phyloP scores from a whole-genome alignment of 2,329 filamentous ascomycete species.

The Septoria linicola region DNA sequence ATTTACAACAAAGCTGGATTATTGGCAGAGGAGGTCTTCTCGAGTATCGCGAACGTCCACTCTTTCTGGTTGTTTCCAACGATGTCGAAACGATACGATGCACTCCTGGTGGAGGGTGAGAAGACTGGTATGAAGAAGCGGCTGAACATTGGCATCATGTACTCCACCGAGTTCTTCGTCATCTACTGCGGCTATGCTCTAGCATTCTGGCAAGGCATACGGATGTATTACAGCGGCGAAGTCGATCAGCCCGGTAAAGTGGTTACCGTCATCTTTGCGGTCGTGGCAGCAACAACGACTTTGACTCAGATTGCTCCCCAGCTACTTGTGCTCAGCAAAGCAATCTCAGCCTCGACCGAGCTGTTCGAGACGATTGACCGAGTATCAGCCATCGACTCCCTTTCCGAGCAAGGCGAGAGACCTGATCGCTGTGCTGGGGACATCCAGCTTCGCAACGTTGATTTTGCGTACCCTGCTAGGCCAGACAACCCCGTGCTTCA shows the following conservation, averaged over 20 bases:
- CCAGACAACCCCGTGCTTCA: constrained; percentile 39
- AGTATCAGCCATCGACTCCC: constrained; percentile 40
- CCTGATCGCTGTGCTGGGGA: constrained; percentile 40
- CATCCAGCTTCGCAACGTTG: constrained; percentile 62
- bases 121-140: constrained; percentile 47
- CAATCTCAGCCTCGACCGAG: constrained; percentile 42
- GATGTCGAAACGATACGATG: constrained; percentile 45
- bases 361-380: constrained; percentile 45
- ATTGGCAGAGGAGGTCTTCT: constrained; percentile 51
- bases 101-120: constrained; percentile 44
- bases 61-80: constrained; percentile 49
- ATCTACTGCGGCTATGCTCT: constrained; percentile 41
- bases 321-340: constrained; percentile 43
- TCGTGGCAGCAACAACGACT: constrained; percentile 31
- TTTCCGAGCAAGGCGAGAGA: constrained; percentile 26
- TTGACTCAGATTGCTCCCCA: constrained; percentile 44
- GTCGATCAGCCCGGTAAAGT: constrained; percentile 36
- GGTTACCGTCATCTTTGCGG: constrained; percentile 29
- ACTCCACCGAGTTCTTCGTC: constrained; percentile 45
- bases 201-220: constrained; percentile 47
- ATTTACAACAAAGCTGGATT: constrained; percentile 45
- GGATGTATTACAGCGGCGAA: constrained; percentile 36
- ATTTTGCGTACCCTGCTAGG: constrained; percentile 66
- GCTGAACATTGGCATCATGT: constrained; percentile 43
- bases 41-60: constrained; percentile 47